Evolutionary conservation across 1,284 basidiomycete species (phyloP), one percentile per base, ranked within the genome.

Genomic region (Spongiforma sp.): DNA sequence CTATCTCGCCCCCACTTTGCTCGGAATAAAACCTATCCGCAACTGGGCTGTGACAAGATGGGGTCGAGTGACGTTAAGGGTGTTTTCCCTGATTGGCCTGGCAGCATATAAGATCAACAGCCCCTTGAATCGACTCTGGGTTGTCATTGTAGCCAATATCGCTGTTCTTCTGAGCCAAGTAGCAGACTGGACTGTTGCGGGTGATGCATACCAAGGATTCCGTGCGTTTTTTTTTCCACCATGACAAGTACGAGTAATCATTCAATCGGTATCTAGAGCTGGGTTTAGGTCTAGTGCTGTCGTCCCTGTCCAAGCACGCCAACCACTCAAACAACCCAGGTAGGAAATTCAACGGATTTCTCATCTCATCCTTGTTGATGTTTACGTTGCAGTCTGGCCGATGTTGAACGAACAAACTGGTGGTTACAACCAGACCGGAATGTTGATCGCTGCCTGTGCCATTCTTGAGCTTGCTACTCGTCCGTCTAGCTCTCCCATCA

Each of bases 291-390:
- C 79, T 95, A n/a, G 70, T 93, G 26, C 60, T 90, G 11, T 86
- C 89, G 8, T 86, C 91, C 3, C 68, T 94, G n/a, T 82, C 88
- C 36, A 96, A 95, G 73, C 91, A 93, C 70, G 82, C 86, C 15
- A 94, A 94, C 70, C 84, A 93, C 72, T 87, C 89, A 0, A 93
- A 93, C 68, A 95, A 95, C 71, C 94, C 94, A 68, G 79, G 90
- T 90, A 72, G 43, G 80, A 7, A 8, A 4, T 57, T 30, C 48
- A 8, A 28, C 4, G 19, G 12, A 24, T 59, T 3, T 24, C 26
- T 14, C 32, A 48, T 1, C 6, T 46, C 67, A 4, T 71, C 57
- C n/a, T 54, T 54, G n/a, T 33, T 21, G n/a, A n/a, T n/a, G n/a
- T 34, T 60, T 57, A 32, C 19, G 3, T 43, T 56, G 30, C 65